Base-by-base conservation (phyloP, 2,329 filamentous ascomycete species). In the Penicillium rolfsii region DNA sequence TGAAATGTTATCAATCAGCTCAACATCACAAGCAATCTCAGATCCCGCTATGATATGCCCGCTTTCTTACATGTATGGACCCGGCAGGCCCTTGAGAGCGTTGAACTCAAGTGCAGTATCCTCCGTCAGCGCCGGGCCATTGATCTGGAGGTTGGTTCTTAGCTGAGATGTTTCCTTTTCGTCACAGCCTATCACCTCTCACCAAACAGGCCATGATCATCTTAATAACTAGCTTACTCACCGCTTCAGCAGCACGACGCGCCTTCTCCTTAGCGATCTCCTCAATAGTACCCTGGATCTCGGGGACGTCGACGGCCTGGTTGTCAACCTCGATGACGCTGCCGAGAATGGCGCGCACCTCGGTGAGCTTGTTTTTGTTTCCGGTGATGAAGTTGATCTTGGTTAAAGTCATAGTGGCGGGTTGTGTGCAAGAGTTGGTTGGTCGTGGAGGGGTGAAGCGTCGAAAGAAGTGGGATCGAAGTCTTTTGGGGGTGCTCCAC, bases 81-180 rank as follows among this genome's bases (percentile, higher is more conserved):
- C 95, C 1, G 95, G 95, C 33, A 99, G 84, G n/a, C 93, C 93
- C 61, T 91, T 87, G 63, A 97, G 85, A 22, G 94, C 93, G 73
- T 91, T 89, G 75, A 97, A 99, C 81, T 93, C 96, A 52, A 99
- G 83, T 68, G 93, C 93, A 16, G 95, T 99, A 77, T 99, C 95
- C 79, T 99, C 95, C 11, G 97, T 94, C 41, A 99, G 83, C 8
- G 97, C 95, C 3, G 96, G 93, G 0, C 93, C 93, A 71, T 89
- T 82, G 52, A 95, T 79, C 92, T 96, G 57, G 24, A n/a, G 5
- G n/a, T 3, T 53, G 14, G 9, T 3, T 52, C 7, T 43, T 22
- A 43, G 40, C 9, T 22, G 7, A 19, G 16, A 7, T 19, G 16
- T 38, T 38, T 6, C n/a, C n/a, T 41, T 41, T 41, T 41, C 40